phyloP scores from a whole-genome alignment of 1,139 yeast genomes.

The Candida albicans region DNA sequence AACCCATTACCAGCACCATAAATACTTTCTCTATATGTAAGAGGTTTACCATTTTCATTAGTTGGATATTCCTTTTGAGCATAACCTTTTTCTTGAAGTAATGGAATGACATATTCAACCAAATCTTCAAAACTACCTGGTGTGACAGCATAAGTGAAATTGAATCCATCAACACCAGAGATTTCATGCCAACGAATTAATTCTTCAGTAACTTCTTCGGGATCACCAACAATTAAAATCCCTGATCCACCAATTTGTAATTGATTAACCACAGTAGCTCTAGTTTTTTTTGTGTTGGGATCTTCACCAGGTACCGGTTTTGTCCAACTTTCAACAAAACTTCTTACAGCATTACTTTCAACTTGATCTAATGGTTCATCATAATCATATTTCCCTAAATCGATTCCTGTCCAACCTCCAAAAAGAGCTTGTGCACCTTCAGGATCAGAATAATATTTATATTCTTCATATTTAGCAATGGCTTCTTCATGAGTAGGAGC shows the following conservation, averaged over 20 bases:
- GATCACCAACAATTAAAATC: constrained; percentile 23
- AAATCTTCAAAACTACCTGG: constrained; percentile 28
- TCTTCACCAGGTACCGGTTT: constrained; percentile 27
- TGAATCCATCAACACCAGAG: constrained; percentile 28
- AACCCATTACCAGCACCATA: constrained; percentile 23
- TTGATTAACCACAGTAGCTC: constrained; percentile 24
- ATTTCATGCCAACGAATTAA: constrained; percentile 29
- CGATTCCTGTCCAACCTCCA: constrained; percentile 38
- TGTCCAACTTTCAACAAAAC: constrained; percentile 30
- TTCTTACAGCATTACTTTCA: constrained; percentile 27
- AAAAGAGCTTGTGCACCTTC: constrained; percentile 39
- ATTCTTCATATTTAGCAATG: constrained; percentile 27
- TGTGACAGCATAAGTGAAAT: constrained; percentile 26
- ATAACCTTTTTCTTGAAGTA: constrained; percentile 24
- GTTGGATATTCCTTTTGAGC: constrained; percentile 29
- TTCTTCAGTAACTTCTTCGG: constrained; percentile 28
- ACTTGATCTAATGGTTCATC: constrained; percentile 30
- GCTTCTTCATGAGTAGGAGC: constrained; percentile 39
- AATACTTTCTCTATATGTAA: constrained; percentile 24
- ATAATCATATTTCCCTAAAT: constrained; percentile 26
- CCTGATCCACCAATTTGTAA: constrained; percentile 26
- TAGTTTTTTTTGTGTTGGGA: constrained; percentile 23
- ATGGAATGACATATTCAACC: constrained; percentile 26
- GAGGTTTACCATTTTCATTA: constrained; percentile 13
- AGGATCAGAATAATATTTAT: constrained; percentile 27